Percentiles rank a stretch among this genome's conserved stretches.
Conservation (phyloP, 106 monocot genomes). For the Dendrobium chrysotoxum region DNA sequence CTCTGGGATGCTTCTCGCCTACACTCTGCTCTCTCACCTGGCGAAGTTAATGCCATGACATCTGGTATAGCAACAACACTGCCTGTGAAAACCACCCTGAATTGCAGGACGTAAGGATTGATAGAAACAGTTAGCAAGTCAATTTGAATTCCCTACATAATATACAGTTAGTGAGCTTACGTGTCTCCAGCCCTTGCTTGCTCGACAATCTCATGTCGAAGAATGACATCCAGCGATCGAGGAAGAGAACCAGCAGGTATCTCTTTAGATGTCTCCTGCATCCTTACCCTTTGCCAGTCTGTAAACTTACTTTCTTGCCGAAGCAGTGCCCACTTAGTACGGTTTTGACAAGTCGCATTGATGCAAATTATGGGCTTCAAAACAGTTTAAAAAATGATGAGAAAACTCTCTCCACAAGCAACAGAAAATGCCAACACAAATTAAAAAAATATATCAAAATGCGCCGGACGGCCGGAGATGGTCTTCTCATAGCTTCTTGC, state of each 20-base stretch:
- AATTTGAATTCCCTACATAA: neutral
- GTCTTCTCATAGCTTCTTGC: neutral
- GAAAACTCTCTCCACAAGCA: neutral
- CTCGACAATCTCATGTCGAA: constrained; percentile 97
- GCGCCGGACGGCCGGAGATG: neutral
- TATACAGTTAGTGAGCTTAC: constrained; percentile 24
- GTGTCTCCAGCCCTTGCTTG: constrained; percentile 98
- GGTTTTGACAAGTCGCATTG: constrained; percentile 75
- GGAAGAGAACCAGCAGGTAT: constrained; percentile 98
- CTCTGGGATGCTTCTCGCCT: constrained; percentile 69
- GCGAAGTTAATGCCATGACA: constrained; percentile 88
- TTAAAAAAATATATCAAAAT: neutral
- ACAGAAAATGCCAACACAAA: neutral
- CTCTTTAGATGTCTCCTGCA: constrained; percentile 99
- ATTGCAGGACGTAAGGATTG: neutral
- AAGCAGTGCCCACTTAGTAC: constrained; percentile 80
- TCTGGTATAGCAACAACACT: constrained; percentile 88
- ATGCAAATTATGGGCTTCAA: constrained; percentile 86
- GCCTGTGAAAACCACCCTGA: constrained; percentile 85
- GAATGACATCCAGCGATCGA: constrained; percentile 84
- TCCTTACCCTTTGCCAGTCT: constrained; percentile 92
- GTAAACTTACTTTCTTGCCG: constrained; percentile 98
- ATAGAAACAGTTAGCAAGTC: neutral
- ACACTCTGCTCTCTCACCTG: constrained; percentile 93
- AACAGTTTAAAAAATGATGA: neutral